Base-by-base conservation (phyloP, 441 rosid genomes). In the Cnidoscolus chayamansa region DNA sequence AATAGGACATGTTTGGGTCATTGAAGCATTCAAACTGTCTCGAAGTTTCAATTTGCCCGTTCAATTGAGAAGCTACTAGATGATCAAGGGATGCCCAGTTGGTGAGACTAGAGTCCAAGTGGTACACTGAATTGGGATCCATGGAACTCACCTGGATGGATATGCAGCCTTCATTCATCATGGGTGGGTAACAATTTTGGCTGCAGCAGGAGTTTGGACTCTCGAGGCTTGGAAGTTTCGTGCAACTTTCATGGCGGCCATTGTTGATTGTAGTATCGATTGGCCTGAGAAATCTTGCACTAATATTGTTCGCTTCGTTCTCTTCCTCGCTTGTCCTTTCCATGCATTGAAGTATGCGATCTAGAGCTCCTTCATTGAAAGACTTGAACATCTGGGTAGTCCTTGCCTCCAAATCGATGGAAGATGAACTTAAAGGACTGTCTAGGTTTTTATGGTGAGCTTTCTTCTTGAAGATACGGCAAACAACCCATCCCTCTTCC, bases 401-500 rank as follows among this genome's bases (percentile, higher is more conserved):
- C 56, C 70, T 65, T 9, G 81, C 67, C 58, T 71, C 67, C 68
- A 57, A 75, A 17, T 74, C 76, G 74, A 77, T 51, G 35, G 81
- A 79, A 37, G 81, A 62, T 12, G 78, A 67, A 68, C 65, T 73
- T 64, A 80, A 78, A 62, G 90, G 88, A 72, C 79, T 83, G 50
- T 88, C 88, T 50, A 86, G 83, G 78, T 84, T 75, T 86, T 90
- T 92, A 76, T 84, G 90, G 76, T 84, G 89, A 64, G 86, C 87
- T 72, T 89, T 92, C 84, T 92, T 90, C 83, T 86, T 87, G 81
- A 92, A 92, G 10, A 89, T 86, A 12, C 98, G 88, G 75, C 97
- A 90, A 47, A 92, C 86, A 64, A 90, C 98, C 98, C 97, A 92
- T 10, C 94, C 98, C 49, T 90, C 98, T 77, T 90, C 94, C 45